Base-by-base conservation (phyloP, 1,139 yeast genomes). In the Kodamaea suecica region DNA sequence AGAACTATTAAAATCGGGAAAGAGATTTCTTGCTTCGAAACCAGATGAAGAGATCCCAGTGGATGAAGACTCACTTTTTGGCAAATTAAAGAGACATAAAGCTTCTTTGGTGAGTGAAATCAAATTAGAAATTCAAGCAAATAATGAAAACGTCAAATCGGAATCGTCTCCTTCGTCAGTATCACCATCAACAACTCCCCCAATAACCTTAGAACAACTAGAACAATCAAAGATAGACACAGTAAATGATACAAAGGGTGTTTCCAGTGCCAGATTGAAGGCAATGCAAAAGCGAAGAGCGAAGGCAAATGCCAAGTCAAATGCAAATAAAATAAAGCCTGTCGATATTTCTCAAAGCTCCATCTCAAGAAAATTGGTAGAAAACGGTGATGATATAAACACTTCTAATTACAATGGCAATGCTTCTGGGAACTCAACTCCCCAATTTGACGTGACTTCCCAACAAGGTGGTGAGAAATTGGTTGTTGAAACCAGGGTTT, bases 241-340 rank as follows among this genome's bases (percentile, higher is more conserved):
- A 9, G 12, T 35, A 2, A 11, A 17, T 11, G 39, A 30, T 14
- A 23, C 26, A 8, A 34, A 47, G 5, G 34, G 31, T 5, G 70
- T 65, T 11, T 64, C 72, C 29, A 83, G 85, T 40, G 96, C 98
- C 1, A 72, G 97, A 55, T 73, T 88, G 63, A 77, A 88, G 44
- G 97, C 97, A 3, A 81, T 92, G 84, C 97, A 95, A 25, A 85
- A 86, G 52, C 75, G 98, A 50, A 80, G 84, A 52, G 95, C 97
- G 2, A 88, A 87, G 54, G 82, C 78, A 38, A 84, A 78, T 44
- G 92, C 92, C 8, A 83, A 81, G 50, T 65, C 78, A 8, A 72
- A 72, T 15, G 61, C 76, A 6, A 65, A 62, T 38, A 80, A 74
- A 40, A 52, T 60, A 4, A 61, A 74, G 49, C 70, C 85, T 0